Evolutionary conservation across 164 flowering plant genomes (phyloP), one percentile per base, ranked within the genome.

Genomic region (Berberis thunbergii): DNA sequence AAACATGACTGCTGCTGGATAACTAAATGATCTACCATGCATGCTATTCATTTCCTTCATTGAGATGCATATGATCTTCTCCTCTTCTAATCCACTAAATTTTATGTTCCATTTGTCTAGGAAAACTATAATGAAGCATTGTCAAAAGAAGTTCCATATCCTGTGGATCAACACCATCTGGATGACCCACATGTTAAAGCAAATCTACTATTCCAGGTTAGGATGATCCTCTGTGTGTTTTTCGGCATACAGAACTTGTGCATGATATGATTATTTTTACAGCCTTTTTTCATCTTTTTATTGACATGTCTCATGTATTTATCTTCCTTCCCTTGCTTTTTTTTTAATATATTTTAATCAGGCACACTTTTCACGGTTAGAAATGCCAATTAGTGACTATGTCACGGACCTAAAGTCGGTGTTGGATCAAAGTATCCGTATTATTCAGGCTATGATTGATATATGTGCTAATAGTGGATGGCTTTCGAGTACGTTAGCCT

Each of bases 141-240:
- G 70, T 81, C 93, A 5, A 73, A 73, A 64, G 81, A 72, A 73
- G 96, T 94, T 67, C 85, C 75, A 12, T 78, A 74, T 67, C 73
- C 42, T 64, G 97, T 94, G 76, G 99, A 94, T 66, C 80, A 79
- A 64, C 82, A 85, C 67, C 81, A 81, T 7, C 80, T 94, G 1
- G 99, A 94, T 79, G 97, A 94, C 76, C 99, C 99, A 45, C 99
- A 94, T 76, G 88, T 87, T 49, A 94, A 94, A 80, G 83, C 97
- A 75, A 94, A 91, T 83, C 74, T 94, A 62, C 91, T 94, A 62
- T 80, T 94, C 44, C 99, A 94, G 97, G 99, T 91, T 26, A 57
- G 67, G 12, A 62, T 64, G 49, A 7, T 49, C 43, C 43, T 63
- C 4, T 38, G 41, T 6, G 49, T 11, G 4, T 44, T 48, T 49